These are phyloP conservation scores for Solanum infundibuliforme DNA, from an alignment of 257 asterid genomes.

Conservation along the genomic window DNA sequence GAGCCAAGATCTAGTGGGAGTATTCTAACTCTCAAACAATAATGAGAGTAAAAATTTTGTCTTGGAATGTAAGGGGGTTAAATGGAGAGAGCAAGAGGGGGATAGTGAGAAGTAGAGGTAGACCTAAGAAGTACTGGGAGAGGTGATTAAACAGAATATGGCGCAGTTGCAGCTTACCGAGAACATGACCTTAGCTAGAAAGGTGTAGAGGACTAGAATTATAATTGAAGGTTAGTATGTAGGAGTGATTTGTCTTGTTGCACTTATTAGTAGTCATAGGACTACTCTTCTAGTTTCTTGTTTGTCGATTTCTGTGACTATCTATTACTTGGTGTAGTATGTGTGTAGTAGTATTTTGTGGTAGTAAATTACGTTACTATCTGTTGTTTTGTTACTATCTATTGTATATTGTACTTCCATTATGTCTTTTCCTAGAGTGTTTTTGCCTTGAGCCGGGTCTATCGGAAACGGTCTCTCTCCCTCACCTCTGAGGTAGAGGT, in stretches of 20 bases:
- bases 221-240: neutral
- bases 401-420: neutral
- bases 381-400: neutral
- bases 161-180: neutral
- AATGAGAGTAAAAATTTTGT: no score
- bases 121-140: neutral
- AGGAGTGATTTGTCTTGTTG: neutral
- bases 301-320: neutral
- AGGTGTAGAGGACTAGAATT: neutral
- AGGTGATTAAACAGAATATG: neutral
- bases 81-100: no score
- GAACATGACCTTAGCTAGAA: neutral
- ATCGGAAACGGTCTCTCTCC: neutral
- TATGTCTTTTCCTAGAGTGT: neutral
- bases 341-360: neutral
- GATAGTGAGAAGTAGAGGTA: neutral
- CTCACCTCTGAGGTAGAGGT: neutral
- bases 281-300: neutral
- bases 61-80: no score
- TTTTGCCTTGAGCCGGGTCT: neutral
- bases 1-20: no score
- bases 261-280: neutral
- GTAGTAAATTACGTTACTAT: neutral
- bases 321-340: neutral
- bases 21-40: no score